Percentiles rank a stretch among this genome's conserved stretches.
These are phyloP conservation scores for Gigaspora rosea DNA, from an alignment of 192 early-diverging fungal genomes.

Conservation along the genomic window DNA sequence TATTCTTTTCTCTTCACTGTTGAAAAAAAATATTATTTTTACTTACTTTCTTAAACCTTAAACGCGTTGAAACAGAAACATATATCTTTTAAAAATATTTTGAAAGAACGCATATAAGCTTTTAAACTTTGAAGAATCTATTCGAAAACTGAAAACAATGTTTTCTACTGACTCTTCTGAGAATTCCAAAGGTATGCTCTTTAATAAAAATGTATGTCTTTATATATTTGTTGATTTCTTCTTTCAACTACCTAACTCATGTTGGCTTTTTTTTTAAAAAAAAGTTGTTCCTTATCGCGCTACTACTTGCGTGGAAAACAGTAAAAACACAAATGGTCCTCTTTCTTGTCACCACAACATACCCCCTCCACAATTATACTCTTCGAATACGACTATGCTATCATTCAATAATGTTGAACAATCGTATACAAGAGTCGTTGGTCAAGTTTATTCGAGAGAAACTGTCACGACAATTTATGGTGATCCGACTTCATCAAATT, in stretches of 20 bases:
- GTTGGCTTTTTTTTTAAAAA: background rate
- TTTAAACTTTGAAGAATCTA: background rate
- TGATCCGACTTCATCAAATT: constrained; percentile 7
- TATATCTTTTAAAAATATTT: background rate
- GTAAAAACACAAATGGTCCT: background rate
- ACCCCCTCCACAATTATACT: background rate
- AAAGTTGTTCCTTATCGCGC: background rate
- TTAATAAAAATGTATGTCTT: background rate
- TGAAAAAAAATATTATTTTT: background rate
- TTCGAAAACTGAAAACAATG: background rate
- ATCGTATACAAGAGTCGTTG: constrained; percentile 20
- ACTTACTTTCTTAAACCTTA: background rate
- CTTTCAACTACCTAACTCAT: background rate
- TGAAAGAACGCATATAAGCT: constrained; percentile 14
- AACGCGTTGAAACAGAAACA: constrained; percentile 9
- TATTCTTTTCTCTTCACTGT: background rate
- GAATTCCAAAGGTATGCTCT: background rate
- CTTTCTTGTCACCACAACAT: background rate
- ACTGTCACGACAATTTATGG: constrained; percentile 25
- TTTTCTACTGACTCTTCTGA: background rate
- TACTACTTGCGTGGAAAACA: background rate
- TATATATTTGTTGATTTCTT: background rate
- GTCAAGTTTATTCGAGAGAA: constrained; percentile 16
- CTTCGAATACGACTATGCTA: background rate
- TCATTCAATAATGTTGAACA: constrained; percentile 5